phyloP scores from a whole-genome alignment of 331 rosid genomes.

The Acacia concinna region DNA sequence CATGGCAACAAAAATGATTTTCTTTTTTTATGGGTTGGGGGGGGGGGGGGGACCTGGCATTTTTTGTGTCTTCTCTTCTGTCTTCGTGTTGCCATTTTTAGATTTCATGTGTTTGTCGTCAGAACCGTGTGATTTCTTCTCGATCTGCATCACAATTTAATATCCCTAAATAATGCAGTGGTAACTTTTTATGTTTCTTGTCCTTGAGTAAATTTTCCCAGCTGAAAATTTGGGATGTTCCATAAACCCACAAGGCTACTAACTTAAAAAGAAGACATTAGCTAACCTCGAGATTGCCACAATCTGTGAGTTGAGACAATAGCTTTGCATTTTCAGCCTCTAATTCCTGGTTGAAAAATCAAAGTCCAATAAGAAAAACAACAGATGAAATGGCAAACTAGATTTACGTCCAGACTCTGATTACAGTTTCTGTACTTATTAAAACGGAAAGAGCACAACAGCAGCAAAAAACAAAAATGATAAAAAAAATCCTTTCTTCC shows the following conservation, averaged over 20 bases:
- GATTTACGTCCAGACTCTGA: conserved; percentile 11
- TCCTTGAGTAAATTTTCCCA: background rate
- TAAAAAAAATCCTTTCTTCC: background rate
- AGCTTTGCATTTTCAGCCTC: conserved; percentile 68
- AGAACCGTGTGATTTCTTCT: conserved; percentile 22
- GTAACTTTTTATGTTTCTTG: background rate
- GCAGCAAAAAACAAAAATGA: conserved; percentile 2
- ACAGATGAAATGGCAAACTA: background rate
- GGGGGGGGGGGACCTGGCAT: conserved; percentile 49
- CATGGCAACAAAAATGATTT: too few relatives aligned
- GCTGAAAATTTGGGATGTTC: conserved; percentile 10
- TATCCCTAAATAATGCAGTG: conserved; percentile 25
- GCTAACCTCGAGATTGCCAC: conserved; percentile 55
- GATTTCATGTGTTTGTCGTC: conserved; percentile 37
- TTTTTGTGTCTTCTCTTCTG: conserved; percentile 42
- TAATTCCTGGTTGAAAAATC: conserved; percentile 52
- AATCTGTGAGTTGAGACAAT: conserved; percentile 53
- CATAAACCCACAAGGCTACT: conserved; percentile 4
- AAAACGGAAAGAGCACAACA: background rate
- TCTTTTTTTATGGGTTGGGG: too few relatives aligned
- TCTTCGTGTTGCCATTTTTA: conserved; percentile 30
- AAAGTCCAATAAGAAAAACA: conserved; percentile 21
- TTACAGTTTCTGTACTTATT: background rate
- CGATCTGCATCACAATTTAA: conserved; percentile 54
- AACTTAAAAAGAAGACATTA: conserved; percentile 5